A percentile compares a stretch with the other conserved stretches of the same genome.
Evolutionary conservation across 805 yeast species (phyloP).

Genomic region (Wickerhamomyces chambardii): DNA sequence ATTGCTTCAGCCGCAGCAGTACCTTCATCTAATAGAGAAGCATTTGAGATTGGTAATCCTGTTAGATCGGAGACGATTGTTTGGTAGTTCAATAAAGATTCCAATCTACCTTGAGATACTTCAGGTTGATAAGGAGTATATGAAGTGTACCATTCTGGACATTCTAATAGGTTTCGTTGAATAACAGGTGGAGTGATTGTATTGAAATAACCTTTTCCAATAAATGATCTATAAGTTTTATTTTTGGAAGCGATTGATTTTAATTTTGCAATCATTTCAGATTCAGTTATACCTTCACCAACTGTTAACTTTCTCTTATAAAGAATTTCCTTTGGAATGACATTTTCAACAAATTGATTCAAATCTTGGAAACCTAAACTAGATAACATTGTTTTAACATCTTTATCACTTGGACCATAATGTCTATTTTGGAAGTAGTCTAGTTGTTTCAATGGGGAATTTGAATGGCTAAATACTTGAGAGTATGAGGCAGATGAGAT

Average conservation of each 20-base stretch:
- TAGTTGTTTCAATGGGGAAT: constrained; percentile 25
- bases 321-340: constrained; percentile 72
- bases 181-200: constrained; percentile 87
- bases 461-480: constrained; percentile 34
- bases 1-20: constrained; percentile 98
- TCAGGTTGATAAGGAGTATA: constrained; percentile 99
- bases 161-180: constrained; percentile 84
- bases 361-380: constrained; percentile 59
- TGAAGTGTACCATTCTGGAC: constrained; percentile 98
- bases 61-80: constrained; percentile 88
- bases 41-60: constrained; percentile 91
- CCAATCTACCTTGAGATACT: constrained; percentile 93
- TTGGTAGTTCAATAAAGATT: constrained; percentile 83
- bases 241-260: constrained; percentile 67
- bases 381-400: constrained; percentile 58
- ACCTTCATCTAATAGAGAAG: constrained; percentile 92
- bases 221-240: constrained; percentile 61
- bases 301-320: constrained; percentile 59
- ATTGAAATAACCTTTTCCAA: constrained; percentile 94
- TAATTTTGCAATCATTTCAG: constrained; percentile 66
- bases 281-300: constrained; percentile 69
- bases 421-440: constrained; percentile 91
- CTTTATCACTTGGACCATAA: constrained; percentile 66
- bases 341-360: constrained; percentile 59
- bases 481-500: constrained; percentile 46